Base-by-base conservation (phyloP, 306 rosid genomes). In the Chamaecrista fasciculata region DNA sequence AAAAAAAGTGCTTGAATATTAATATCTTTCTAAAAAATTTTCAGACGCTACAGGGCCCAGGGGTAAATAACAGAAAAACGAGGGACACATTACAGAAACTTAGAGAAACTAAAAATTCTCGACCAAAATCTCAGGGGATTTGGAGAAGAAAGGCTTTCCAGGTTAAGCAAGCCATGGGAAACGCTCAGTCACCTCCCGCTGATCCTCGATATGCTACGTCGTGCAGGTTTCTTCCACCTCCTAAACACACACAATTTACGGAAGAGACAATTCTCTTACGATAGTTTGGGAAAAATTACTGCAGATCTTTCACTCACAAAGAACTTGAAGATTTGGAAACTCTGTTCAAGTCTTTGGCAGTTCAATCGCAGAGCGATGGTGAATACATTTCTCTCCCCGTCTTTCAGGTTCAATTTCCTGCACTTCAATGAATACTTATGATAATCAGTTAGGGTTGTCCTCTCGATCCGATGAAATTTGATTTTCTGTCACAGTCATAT, bases 241-340 rank as follows among this genome's bases (percentile, higher is more conserved):
- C 3, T 36, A 46, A 42, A 11, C 5, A 10, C 40, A 15, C 44
- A 11, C 37, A 61, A 39, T 15, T 48, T 7, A 28, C 52, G 1
- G 6, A 51, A 21, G 24, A 42, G n/a, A 18, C 71, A 43, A 6
- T 62, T 48, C 71, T 21, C 63, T 36, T 6, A 0, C 8, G 18
- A 1, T 67, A 56, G 67, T 78, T 44, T 24, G 63, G 5, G 1
- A 46, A 62, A 62, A 48, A 50, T 37, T 21, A 33, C 67, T 74
- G 66, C 84, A 94, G 98, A 88, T 90, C 98, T 49, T 94, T 90
- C 68, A 56, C 85, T 55, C 86, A 34, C n/a, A 82, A 76, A 62
- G 86, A 73, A 66, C 89, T 90, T 0, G 75, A 90, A 79, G 86
- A 80, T 79, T 83, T 90, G 36, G 76, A 43, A 31, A 85, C 92